Evolutionary conservation across 2,329 filamentous ascomycete genomes (phyloP).

Genomic region (Nemania sp.): DNA sequence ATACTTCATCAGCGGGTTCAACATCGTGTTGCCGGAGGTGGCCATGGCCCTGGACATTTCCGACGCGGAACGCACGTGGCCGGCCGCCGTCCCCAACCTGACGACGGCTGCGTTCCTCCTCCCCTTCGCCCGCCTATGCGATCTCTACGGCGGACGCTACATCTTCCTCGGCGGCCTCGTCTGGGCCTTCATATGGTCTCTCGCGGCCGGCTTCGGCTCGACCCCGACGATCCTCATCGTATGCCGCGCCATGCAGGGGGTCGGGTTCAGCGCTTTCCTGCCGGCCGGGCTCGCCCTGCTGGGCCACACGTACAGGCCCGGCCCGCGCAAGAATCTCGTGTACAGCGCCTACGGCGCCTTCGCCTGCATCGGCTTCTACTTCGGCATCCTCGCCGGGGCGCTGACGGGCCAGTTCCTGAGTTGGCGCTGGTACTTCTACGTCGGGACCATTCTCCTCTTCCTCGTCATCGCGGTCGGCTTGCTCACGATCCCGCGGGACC

Average conservation of each 20-base stretch:
- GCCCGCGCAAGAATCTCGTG: constrained; percentile 70
- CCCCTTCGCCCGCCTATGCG: constrained; percentile 63
- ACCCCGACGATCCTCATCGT: constrained; percentile 73
- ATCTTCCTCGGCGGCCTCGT: constrained; percentile 63
- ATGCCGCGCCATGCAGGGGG: constrained; percentile 73
- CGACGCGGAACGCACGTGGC: constrained; percentile 64
- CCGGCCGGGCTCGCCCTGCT: constrained; percentile 70
- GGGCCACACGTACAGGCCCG: constrained; percentile 67
- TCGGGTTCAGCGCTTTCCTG: constrained; percentile 74
- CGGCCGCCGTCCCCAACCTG: constrained; percentile 63
- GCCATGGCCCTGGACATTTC: constrained; percentile 67
- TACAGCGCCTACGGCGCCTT: constrained; percentile 61
- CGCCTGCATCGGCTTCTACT: constrained; percentile 59
- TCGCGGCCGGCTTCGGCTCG: constrained; percentile 71
- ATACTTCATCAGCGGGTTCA: constrained; percentile 79
- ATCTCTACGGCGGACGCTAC: constrained; percentile 62
- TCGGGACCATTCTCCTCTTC: constrained; percentile 53
- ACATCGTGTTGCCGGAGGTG: constrained; percentile 71
- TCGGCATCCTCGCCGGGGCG: constrained; percentile 69
- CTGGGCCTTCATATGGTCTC: constrained; percentile 71
- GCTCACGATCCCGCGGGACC: constrained; percentile 39
- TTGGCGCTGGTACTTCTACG: constrained; percentile 73
- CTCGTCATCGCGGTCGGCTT: constrained; percentile 34
- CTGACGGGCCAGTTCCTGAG: constrained; percentile 60
- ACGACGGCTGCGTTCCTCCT: constrained; percentile 62